phyloP scores from a whole-genome alignment of 2,329 filamentous ascomycete genomes.

The Ophiostoma ips region DNA sequence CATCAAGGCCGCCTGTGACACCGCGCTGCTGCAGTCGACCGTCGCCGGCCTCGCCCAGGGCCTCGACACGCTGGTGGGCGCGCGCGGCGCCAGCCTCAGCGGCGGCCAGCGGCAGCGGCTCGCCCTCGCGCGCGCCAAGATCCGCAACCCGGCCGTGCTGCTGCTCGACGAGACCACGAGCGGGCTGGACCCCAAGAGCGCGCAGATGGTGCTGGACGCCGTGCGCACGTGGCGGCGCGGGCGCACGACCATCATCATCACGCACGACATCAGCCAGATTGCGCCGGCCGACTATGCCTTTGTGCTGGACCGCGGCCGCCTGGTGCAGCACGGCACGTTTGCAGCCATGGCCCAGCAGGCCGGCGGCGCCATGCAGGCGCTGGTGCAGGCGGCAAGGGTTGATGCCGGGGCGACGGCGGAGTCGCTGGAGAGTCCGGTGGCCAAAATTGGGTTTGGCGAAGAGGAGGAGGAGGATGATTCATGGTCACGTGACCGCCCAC shows the following conservation, averaged over 20 bases:
- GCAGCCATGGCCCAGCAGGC: not conserved
- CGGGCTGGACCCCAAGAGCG: conserved; percentile 63
- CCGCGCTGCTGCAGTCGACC: conserved; percentile 55
- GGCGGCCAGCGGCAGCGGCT: conserved; percentile 77
- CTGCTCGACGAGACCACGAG: conserved; percentile 84
- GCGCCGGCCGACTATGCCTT: conserved; percentile 61
- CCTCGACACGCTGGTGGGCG: conserved; percentile 60
- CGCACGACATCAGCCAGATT: conserved; percentile 76
- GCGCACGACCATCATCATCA: conserved; percentile 87
- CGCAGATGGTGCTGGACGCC: conserved; percentile 54
- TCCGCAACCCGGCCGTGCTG: conserved; percentile 66
- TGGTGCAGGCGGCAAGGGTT: conserved; percentile 1
- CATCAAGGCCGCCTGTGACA: conserved; percentile 47
- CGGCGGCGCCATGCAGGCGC: conserved; percentile 3
- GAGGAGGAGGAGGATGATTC: not conserved
- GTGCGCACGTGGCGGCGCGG: conserved; percentile 63
- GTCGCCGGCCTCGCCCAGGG: conserved; percentile 54
- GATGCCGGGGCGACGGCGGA: not conserved
- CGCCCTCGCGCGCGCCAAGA: conserved; percentile 61
- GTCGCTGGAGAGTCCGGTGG: not conserved
- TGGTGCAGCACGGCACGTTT: conserved; percentile 57
- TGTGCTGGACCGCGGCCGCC: conserved; percentile 53
- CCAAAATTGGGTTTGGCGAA: not conserved
- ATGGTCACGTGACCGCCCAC: not conserved
- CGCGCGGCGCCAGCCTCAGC: conserved; percentile 51